These are phyloP conservation scores for Fusarium clavum DNA, from an alignment of 2,329 filamentous ascomycete genomes.

Conservation along the genomic window DNA sequence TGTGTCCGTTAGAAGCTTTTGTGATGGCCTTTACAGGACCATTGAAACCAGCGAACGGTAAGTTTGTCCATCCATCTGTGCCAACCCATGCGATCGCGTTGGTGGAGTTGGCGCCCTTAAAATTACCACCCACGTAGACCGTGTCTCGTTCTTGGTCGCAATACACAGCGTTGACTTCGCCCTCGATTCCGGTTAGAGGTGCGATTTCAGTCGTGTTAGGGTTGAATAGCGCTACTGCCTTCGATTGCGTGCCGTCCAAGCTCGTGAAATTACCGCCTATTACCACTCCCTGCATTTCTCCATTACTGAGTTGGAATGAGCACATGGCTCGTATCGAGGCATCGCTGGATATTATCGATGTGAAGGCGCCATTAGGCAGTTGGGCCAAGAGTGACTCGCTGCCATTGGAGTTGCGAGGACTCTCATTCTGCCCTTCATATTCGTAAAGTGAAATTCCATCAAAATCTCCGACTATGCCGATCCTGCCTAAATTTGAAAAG, in stretches of 20 bases:
- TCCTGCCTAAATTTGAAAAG: constrained; percentile 79
- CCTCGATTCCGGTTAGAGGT: constrained; percentile 82
- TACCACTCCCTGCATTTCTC: constrained; percentile 77
- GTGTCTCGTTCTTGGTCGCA: constrained; percentile 82
- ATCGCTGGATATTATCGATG: constrained; percentile 79
- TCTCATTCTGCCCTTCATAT: constrained; percentile 82
- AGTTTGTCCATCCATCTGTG: constrained; percentile 76
- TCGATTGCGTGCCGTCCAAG: constrained; percentile 79
- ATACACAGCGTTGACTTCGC: constrained; percentile 82
- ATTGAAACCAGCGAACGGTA: constrained; percentile 95
- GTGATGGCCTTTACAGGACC: constrained; percentile 88
- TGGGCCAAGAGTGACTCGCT: constrained; percentile 83
- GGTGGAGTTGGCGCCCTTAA: constrained; percentile 81
- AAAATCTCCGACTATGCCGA: constrained; percentile 90
- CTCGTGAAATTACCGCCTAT: constrained; percentile 97
- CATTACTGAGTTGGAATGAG: constrained; percentile 74
- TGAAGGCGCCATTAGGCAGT: constrained; percentile 87
- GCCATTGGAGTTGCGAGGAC: constrained; percentile 76
- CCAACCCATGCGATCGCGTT: constrained; percentile 89
- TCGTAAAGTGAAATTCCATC: constrained; percentile 90
- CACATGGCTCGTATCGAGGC: constrained; percentile 92
- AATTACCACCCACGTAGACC: constrained; percentile 93
- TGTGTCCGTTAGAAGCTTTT: constrained; percentile 81
- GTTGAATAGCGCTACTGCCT: constrained; percentile 84
- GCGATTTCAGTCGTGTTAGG: constrained; percentile 76